Evolutionary conservation across 768 basidiomycete genomes (phyloP), one percentile per base, ranked within the genome.

Genomic region (Lactarius psammicola): DNA sequence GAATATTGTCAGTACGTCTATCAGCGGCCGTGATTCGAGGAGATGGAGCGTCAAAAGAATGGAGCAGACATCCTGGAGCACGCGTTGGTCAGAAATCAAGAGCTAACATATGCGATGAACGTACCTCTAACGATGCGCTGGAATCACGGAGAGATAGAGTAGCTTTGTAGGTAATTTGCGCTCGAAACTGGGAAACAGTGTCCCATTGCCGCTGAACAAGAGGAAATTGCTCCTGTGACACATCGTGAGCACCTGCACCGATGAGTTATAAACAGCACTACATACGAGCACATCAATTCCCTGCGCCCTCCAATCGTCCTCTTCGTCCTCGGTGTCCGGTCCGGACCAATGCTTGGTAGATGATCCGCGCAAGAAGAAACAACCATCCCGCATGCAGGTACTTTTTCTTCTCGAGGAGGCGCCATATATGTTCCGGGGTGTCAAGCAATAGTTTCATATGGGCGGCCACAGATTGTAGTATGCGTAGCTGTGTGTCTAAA

Each of bases 131-230:
- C 8, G 87, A 77, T n/a, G 80, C 74, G 9, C 78, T 76, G 42
- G 78, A 75, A 68, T 89, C 85, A 56, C 92, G 85, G 20, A 97
- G 79, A n/a, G 86, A 89, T 55, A 91, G 74, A 0, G 88, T 93
- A n/a, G 95, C 91, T 72, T 87, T 88, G 70, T 95, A 90, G 26
- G 90, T 84, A 68, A 98, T 95, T 72, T 96, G 94, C 1, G 88
- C 80, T 53, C 94, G 87, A 73, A 96, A 94, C 69, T 90, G 92
- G 5, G 87, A 85, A 9, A 98, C 85, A 1, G 85, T 82, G 64
- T 96, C 95, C 95, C 95, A 98, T 76, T 98, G 95, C 40, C 93
- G 87, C 69, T 94, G 90, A 3, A 94, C 85, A 5, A 98, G 79
- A 31, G 95, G 93, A 69, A 95, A 89, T 76, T 95, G 92, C 56